Percentiles rank a stretch among this genome's conserved stretches.
These are phyloP conservation scores for Fusarium hainanense DNA, from an alignment of 2,329 filamentous ascomycete species.

Conservation along the genomic window DNA sequence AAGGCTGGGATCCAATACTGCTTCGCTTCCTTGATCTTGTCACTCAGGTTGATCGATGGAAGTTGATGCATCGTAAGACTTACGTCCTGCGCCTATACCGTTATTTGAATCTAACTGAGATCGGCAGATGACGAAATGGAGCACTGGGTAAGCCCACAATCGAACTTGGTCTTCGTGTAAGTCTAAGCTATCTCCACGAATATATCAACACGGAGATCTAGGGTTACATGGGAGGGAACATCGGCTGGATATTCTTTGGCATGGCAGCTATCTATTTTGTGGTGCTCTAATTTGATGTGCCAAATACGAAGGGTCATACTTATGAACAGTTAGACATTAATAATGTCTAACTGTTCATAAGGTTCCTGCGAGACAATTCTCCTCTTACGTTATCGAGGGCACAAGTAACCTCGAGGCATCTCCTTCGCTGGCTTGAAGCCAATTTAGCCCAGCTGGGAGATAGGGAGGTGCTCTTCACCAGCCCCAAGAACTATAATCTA, in stretches of 20 bases:
- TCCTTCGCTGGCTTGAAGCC: not conserved
- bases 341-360: no score
- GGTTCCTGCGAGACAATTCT: constrained; percentile 5
- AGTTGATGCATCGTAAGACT: constrained; percentile 13
- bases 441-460: no score
- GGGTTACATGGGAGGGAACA: constrained; percentile 16
- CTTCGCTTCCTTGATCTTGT: constrained; percentile 13
- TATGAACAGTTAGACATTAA: constrained; percentile 8
- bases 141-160: constrained; percentile 64
- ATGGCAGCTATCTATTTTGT: constrained; percentile 9
- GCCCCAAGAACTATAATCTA: no score
- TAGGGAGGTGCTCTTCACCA: not conserved
- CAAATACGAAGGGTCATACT: constrained; percentile 7
- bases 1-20: constrained; percentile 16
- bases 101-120: not conserved
- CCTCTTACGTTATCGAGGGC: not conserved
- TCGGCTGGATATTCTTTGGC: constrained; percentile 9
- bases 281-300: constrained; percentile 4
- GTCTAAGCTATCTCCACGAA: constrained; percentile 10
- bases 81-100: not conserved
- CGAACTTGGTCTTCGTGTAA: constrained; percentile 62
- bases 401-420: not conserved
- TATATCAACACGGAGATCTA: not conserved
- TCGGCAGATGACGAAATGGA: constrained; percentile 59
- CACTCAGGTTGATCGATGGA: constrained; percentile 11